Base-by-base conservation (phyloP, 2,329 filamentous ascomycete genomes). In the Microdochium bolleyi region DNA sequence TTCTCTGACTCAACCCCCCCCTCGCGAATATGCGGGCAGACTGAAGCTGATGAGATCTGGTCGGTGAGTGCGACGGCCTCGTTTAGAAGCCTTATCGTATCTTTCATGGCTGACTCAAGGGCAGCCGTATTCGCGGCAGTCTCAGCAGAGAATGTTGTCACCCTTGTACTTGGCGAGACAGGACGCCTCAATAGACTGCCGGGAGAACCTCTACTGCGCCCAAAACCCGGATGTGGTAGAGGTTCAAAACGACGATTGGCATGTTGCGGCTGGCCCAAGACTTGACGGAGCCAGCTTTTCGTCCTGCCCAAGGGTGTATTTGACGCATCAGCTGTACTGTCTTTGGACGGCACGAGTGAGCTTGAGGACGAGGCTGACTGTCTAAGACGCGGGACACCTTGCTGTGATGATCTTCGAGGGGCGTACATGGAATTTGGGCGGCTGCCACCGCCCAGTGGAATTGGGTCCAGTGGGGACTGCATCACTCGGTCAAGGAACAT, bases 1-100 rank as follows among this genome's bases (percentile, higher is more conserved):
- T 16, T 4, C 13, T 38, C 13, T 19, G 16, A 14, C 34, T 38
- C 34, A 4, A 14, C 16, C 4, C 3, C 13, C 34, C 3, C 13
- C 34, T 4, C 16, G 11, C n/a, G 3, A 19, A 3, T 19, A 19
- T 46, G 21, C 22, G 41, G 19, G 19, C 21, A 46, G 5, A 4
- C 5, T 4, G 16, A 19, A 21, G 19, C 19, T 19, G 19, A 22
- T 16, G 70, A 64, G 11, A 66, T 70, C 50, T 73, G 67, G 19
- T 70, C 66, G 11, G 73, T 75, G 44, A 78, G 61, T 2, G 67
- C 61, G 9, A 78, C 58, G 11, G 74, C 74, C 59, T 79, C 75
- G 30, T 65, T 70, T 5, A 79, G 59, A 19, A 79, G 68, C 24
- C 69, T 64, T 54, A 79, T 75, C 24, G 79, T 62, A 53, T 77